These are phyloP conservation scores for Cladosporium sp. DNA, from an alignment of 2,329 filamentous ascomycete genomes.

Conservation along the genomic window DNA sequence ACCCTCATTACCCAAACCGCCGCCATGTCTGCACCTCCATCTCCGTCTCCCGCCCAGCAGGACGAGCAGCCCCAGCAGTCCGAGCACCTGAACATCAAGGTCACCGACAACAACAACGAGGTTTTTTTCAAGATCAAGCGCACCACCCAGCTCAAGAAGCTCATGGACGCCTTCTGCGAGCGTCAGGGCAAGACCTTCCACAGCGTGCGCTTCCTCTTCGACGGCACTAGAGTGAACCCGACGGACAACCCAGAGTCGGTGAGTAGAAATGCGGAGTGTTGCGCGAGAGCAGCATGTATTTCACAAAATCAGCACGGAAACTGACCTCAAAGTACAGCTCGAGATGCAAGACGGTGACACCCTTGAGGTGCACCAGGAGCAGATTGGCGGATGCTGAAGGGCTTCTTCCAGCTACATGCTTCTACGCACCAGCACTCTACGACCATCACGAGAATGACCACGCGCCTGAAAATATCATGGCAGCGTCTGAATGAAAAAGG, in stretches of 20 bases:
- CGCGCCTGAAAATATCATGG: slow-evolving; percentile 1
- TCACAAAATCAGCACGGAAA: not conserved
- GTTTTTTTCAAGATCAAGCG: slow-evolving; percentile 99
- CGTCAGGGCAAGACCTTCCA: slow-evolving; percentile 81
- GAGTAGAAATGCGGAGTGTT: slow-evolving; percentile 41
- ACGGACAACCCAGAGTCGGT: slow-evolving; percentile 89
- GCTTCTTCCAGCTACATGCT: too few relatives aligned
- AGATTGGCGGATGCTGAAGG: slow-evolving; percentile 66
- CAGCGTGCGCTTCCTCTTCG: slow-evolving; percentile 91
- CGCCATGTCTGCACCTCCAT: slow-evolving; percentile 47
- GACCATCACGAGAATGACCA: slow-evolving; percentile 9
- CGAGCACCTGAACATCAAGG: slow-evolving; percentile 98
- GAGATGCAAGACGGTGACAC: slow-evolving; percentile 97
- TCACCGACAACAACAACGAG: slow-evolving; percentile 98
- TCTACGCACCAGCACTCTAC: not conserved
- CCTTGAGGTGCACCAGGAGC: slow-evolving; percentile 95
- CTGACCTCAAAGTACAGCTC: slow-evolving; percentile 53
- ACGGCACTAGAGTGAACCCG: slow-evolving; percentile 86
- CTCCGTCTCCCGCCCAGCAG: slow-evolving; percentile 28
- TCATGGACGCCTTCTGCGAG: slow-evolving; percentile 98
- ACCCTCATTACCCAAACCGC: not conserved
- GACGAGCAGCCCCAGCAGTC: slow-evolving; percentile 45
- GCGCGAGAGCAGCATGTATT: not conserved
- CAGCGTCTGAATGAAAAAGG: slow-evolving; percentile 1
- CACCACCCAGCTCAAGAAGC: slow-evolving; percentile 89